These are phyloP conservation scores for Rehmannia glutinosa DNA, from an alignment of 257 asterid species.

Conservation along the genomic window DNA sequence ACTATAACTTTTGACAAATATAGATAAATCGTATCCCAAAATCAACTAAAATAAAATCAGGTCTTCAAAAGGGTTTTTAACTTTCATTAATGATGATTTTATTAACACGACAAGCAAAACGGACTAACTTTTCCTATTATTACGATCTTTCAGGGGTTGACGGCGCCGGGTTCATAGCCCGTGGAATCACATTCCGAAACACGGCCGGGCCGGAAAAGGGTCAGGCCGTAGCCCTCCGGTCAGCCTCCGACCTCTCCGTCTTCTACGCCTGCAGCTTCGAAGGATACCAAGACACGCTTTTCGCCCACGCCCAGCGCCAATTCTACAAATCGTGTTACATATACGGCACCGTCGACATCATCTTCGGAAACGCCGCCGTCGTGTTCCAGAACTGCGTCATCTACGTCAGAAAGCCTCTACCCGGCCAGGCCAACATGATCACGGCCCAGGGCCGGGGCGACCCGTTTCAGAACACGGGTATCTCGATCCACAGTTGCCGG, in stretches of 20 bases:
- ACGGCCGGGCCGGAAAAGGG: conserved; percentile 68
- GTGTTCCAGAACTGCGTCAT: conserved; percentile 67
- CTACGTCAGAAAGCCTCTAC: conserved; percentile 61
- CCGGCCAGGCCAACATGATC: conserved; percentile 63
- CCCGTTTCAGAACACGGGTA: conserved; percentile 89
- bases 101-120: too few species aligned
- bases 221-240: conserved; percentile 84
- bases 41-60: too few species aligned
- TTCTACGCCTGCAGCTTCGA: conserved; percentile 74
- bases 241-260: conserved; percentile 83
- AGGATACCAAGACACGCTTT: conserved; percentile 88
- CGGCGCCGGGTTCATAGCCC: conserved; percentile 76
- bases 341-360: conserved; percentile 77
- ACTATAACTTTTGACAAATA: too few species aligned
- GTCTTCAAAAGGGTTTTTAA: too few species aligned
- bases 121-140: too few species aligned
- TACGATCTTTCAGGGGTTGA: too few species aligned
- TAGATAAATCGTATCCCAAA: too few species aligned
- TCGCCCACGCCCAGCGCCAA: conserved; percentile 77
- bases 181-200: conserved; percentile 84
- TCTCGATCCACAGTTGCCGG: conserved; percentile 58
- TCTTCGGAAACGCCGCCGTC: conserved; percentile 85
- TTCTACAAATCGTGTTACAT: too few species aligned
- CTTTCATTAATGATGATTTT: too few species aligned
- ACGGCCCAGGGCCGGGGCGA: conserved; percentile 94